Evolutionary conservation across 140 eudicot genomes (phyloP), one percentile per base, ranked within the genome.

Genomic region (Flaveria floridana): DNA sequence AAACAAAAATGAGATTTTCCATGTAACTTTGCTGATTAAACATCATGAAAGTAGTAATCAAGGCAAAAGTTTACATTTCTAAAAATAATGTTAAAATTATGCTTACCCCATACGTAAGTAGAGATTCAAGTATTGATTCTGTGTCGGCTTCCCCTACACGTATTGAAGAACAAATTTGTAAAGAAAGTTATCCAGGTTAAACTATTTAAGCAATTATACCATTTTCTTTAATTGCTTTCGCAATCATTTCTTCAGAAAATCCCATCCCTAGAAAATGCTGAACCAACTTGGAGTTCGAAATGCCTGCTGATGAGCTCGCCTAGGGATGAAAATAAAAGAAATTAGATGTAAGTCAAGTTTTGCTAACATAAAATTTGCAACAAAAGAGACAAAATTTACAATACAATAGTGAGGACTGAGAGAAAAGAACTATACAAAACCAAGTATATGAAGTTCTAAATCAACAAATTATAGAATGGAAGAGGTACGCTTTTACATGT

Each of bases 61-160:
- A 62, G 14, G 18, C 11, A 6, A 39, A 65, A 19, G 10, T 58
- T 68, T 19, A 57, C 68, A 56, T 34, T 57, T 46, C 28, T 62
- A 48, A 14, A 74, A 62, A 28, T 1, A 34, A 56, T 39, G 59
- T 20, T 58, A 30, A 34, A 41, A 23, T 25, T 13, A n/a, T 14
- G 69, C 96, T 87, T 76, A 87, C 96, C 26, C 81, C 63, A 20
- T 84, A 77, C 2, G 90, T 79, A 3, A 90, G 89, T 62, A 90
- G 75, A 20, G 87, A 68, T 41, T 90, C 89, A 46, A 87, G 75
- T 73, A 90, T 81, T 18, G 76, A 74, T 18, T 90, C 95, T 2
- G 82, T 56, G 57, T 80, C 73, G 15, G 75, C 73, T 26, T 88
- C 96, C 66, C 87, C 94, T 90, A 76, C 79, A 85, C 67, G 15